Evolutionary conservation across 129 eudicot species (phyloP), one percentile per base, ranked within the genome.

Genomic region (Centrapalus pauciflorus): DNA sequence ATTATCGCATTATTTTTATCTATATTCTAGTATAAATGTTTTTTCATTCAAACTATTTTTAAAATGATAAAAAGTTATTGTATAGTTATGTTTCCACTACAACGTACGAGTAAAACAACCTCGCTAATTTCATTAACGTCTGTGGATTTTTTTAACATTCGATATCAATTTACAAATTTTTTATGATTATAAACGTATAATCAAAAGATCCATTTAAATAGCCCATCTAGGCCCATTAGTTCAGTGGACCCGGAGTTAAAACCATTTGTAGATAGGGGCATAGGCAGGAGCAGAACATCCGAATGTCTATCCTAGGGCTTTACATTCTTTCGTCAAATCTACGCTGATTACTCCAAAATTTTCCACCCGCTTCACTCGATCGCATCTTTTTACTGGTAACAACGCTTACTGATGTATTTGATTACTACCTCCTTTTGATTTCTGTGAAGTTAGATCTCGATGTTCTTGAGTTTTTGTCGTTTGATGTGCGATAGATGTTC

Each of bases 181-280:
- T n/a, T n/a, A n/a, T n/a, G n/a, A n/a, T n/a, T n/a, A n/a, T n/a
- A n/a, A n/a, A n/a, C n/a, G n/a, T n/a, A n/a, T n/a, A n/a, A n/a
- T n/a, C n/a, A n/a, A n/a, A n/a, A n/a, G n/a, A n/a, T n/a, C n/a
- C n/a, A n/a, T n/a, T n/a, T n/a, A n/a, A n/a, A n/a, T n/a, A n/a
- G n/a, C n/a, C n/a, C n/a, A n/a, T n/a, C n/a, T n/a, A 26, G 45
- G 72, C 78, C 78, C 72, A 73, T 54, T 55, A 8, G 13, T 5
- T n/a, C 27, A n/a, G 4, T 23, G 11, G 60, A 60, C 32, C 50
- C 20, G 30, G 14, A 21, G 66, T 73, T 40, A 52, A 54, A 73
- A 66, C 72, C 59, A 51, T 64, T 40, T 38, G 35, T 11, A 61
- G 77, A 72, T 72, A 61, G 77, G 78, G n/a, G n/a, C n/a, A n/a